Evolutionary conservation across 345 rosid species (phyloP).

Genomic region (Excoecaria agallocha): DNA sequence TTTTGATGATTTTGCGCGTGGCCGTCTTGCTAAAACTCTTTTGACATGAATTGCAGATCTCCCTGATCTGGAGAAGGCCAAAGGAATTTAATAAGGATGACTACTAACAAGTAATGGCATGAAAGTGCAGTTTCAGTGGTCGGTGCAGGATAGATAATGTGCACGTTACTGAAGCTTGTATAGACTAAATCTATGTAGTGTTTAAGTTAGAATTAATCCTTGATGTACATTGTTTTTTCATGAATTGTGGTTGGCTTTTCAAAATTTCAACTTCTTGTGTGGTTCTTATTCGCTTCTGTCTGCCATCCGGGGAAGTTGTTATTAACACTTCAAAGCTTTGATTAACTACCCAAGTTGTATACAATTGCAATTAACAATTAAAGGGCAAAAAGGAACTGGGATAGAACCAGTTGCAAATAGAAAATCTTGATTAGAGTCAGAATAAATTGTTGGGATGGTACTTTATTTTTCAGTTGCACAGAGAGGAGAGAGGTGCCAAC

Average conservation of each 20-base stretch:
- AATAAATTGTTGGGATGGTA: too few species aligned
- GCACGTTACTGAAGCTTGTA: constrained; percentile 8
- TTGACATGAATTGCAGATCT: constrained; percentile 56
- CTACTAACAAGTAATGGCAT: neutral
- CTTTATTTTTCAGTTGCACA: too few species aligned
- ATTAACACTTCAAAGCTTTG: neutral
- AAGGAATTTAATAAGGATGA: constrained; percentile 39
- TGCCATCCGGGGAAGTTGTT: neutral
- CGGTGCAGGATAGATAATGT: too few species aligned
- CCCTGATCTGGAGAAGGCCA: constrained; percentile 94
- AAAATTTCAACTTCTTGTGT: neutral
- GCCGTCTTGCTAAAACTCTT: neutral
- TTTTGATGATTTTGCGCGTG: neutral
- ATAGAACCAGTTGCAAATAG: too few species aligned
- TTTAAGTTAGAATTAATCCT: neutral
- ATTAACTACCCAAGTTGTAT: neutral
- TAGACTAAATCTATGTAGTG: neutral
- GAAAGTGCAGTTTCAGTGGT: neutral
- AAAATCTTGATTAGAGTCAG: too few species aligned
- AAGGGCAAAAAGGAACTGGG: neutral
- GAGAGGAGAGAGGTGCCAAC: too few species aligned
- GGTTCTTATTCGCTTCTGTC: neutral
- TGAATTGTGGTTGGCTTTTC: neutral
- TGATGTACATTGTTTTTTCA: neutral
- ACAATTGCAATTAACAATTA: neutral